phyloP scores from a whole-genome alignment of 2,329 filamentous ascomycete species.

The Exophiala sp. region DNA sequence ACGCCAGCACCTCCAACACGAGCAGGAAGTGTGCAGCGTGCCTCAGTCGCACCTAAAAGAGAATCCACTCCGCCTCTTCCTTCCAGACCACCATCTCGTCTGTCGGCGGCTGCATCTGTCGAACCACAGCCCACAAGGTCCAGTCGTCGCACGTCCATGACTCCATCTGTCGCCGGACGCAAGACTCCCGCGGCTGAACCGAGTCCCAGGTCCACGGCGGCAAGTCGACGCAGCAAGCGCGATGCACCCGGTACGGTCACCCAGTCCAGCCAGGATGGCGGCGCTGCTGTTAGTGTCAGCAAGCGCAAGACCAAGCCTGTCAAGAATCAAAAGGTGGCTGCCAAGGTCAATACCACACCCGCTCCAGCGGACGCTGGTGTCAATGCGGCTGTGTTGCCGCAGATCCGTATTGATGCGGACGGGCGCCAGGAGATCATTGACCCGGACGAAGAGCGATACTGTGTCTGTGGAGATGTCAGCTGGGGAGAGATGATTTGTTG shows the following conservation, averaged over 20 bases:
- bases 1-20: conserved; percentile 21
- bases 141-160: conserved; percentile 21
- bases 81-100: conserved; percentile 30
- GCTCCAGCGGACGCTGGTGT: conserved; percentile 28
- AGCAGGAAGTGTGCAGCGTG: conserved; percentile 22
- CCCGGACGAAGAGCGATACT: conserved; percentile 62
- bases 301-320: conserved; percentile 55
- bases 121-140: conserved; percentile 20
- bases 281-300: conserved; percentile 60
- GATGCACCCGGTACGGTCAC: conserved; percentile 60
- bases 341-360: conserved; percentile 37
- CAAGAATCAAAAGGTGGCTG: conserved; percentile 37
- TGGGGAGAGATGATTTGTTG: conserved; percentile 65
- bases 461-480: conserved; percentile 61
- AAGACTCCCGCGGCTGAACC: conserved; percentile 41
- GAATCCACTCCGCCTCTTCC: conserved; percentile 27
- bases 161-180: conserved; percentile 25
- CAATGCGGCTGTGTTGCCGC: conserved; percentile 24
- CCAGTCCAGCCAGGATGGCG: conserved; percentile 53
- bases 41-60: conserved; percentile 25
- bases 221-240: conserved; percentile 51
- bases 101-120: conserved; percentile 22
- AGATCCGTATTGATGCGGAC: conserved; percentile 46
- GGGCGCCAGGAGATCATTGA: conserved; percentile 53
- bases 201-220: conserved; percentile 37